Percentiles rank a stretch among this genome's conserved stretches.
These are phyloP conservation scores for Xylariaceae sp. DNA, from an alignment of 2,329 filamentous ascomycete species.

Conservation along the genomic window DNA sequence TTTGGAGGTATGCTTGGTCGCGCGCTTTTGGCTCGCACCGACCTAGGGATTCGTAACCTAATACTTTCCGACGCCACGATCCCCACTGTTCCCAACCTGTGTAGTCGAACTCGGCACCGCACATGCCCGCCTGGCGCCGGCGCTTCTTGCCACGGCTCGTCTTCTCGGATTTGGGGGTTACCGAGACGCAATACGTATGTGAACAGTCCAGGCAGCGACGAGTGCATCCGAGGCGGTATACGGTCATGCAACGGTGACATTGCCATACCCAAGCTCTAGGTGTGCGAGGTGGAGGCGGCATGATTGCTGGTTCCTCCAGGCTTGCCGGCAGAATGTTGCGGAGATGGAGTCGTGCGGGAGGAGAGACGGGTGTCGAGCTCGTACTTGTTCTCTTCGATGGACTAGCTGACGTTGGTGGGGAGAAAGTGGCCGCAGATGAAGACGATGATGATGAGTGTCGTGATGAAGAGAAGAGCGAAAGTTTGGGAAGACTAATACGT, in stretches of 20 bases:
- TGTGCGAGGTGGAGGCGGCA: conserved; percentile 34
- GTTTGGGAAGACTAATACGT: conserved; percentile 32
- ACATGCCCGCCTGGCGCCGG: conserved; percentile 28
- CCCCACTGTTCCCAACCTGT: conserved; percentile 41
- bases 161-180: conserved; percentile 1
- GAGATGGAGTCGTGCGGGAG: conserved; percentile 40
- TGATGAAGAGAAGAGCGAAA: conserved; percentile 35
- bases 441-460: conserved; percentile 13
- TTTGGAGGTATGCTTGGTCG: conserved; percentile 32
- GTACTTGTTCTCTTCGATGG: conserved; percentile 5
- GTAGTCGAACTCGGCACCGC: conserved; percentile 41
- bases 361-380: conserved; percentile 28
- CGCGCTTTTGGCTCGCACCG: conserved; percentile 41
- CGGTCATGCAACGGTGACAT: conserved; percentile 42
- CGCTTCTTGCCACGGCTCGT: conserved; percentile 29
- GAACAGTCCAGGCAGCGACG: conserved; percentile 44
- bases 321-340: conserved; percentile 38
- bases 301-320: conserved; percentile 35
- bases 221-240: conserved; percentile 44
- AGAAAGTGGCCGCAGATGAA: conserved; percentile 9
- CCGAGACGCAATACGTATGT: conserved; percentile 37
- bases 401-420: conserved; percentile 8
- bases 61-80: conserved; percentile 40
- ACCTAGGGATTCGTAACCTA: conserved; percentile 28
- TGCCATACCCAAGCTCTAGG: conserved; percentile 45